Evolutionary conservation across 1,284 basidiomycete genomes (phyloP).

Genomic region (Ceratobasidium sp.): DNA sequence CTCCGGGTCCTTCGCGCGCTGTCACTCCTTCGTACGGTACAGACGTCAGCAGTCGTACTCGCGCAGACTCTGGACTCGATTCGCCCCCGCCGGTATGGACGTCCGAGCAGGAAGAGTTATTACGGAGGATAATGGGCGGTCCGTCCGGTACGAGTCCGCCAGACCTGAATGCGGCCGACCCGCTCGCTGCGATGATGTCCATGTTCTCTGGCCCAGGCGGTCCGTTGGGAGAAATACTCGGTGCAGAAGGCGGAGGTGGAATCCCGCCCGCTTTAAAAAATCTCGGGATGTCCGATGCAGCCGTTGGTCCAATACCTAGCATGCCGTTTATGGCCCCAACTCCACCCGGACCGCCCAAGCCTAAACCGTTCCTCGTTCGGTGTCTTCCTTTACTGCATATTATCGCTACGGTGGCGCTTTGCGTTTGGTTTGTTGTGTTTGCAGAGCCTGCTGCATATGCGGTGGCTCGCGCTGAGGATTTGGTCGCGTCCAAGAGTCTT

Average conservation of each 20-base stretch:
- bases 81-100: slow-evolving; percentile 42
- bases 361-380: slow-evolving; percentile 67
- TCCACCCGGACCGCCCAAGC: slow-evolving; percentile 52
- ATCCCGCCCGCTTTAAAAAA: slow-evolving; percentile 38
- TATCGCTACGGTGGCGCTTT: slow-evolving; percentile 60
- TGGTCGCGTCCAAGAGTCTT: slow-evolving; percentile 22
- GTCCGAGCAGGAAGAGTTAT: slow-evolving; percentile 36
- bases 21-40: slow-evolving; percentile 50
- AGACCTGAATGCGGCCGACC: slow-evolving; percentile 13
- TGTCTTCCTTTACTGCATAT: slow-evolving; percentile 75
- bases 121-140: slow-evolving; percentile 40
- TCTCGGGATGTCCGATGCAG: slow-evolving; percentile 19
- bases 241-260: neutral
- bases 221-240: slow-evolving; percentile 37
- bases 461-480: slow-evolving; percentile 26
- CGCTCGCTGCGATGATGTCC: slow-evolving; percentile 38
- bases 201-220: slow-evolving; percentile 42
- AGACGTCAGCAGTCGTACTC: slow-evolving; percentile 50
- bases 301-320: neutral
- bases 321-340: slow-evolving; percentile 49
- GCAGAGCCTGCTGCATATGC: slow-evolving; percentile 67
- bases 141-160: slow-evolving; percentile 21
- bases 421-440: slow-evolving; percentile 76
- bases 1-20: slow-evolving; percentile 56
- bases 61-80: slow-evolving; percentile 47